Evolutionary conservation across 495 filamentous ascomycete genomes (phyloP).

Genomic region (Penicillium ochrochloron): DNA sequence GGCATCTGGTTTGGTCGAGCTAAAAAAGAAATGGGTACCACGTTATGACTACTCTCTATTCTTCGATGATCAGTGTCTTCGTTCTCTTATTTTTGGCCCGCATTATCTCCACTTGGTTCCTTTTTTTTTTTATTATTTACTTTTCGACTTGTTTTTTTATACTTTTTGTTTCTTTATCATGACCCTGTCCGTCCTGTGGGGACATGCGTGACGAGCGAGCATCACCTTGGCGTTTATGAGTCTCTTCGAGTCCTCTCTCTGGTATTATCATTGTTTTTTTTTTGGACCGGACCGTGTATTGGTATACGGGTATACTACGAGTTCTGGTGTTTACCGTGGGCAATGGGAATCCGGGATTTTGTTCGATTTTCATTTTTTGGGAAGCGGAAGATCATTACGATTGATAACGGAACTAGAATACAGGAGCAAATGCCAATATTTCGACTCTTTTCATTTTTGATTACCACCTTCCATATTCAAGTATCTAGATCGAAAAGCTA

Average conservation of each 20-base stretch:
- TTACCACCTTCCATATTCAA: neutral
- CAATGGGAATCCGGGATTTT: constrained; percentile 1
- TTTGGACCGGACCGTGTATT: constrained; percentile 10
- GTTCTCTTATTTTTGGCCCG: neutral
- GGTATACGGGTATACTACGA: constrained; percentile 14
- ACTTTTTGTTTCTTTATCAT: constrained; percentile 8
- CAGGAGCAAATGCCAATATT: constrained; percentile 1
- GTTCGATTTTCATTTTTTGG: neutral
- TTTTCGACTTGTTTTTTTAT: constrained; percentile 20
- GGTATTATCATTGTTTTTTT: constrained; percentile 5
- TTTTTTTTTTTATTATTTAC: constrained; percentile 3
- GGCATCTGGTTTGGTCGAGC: neutral
- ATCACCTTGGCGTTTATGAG: constrained; percentile 24
- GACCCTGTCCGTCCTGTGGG: constrained; percentile 11
- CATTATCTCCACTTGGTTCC: constrained; percentile 13
- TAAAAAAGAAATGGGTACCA: neutral
- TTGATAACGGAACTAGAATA: constrained; percentile 7
- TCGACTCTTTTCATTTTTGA: neutral
- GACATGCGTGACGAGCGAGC: constrained; percentile 27
- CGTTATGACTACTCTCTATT: neutral
- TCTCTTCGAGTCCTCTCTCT: neutral
- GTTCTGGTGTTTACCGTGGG: constrained; percentile 18
- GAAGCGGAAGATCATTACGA: neutral
- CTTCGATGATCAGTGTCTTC: neutral
- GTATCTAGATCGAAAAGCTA: neutral